Evolutionary conservation across 1,284 basidiomycete species (phyloP).

Genomic region (Lentinula novae-zelandiae): DNA sequence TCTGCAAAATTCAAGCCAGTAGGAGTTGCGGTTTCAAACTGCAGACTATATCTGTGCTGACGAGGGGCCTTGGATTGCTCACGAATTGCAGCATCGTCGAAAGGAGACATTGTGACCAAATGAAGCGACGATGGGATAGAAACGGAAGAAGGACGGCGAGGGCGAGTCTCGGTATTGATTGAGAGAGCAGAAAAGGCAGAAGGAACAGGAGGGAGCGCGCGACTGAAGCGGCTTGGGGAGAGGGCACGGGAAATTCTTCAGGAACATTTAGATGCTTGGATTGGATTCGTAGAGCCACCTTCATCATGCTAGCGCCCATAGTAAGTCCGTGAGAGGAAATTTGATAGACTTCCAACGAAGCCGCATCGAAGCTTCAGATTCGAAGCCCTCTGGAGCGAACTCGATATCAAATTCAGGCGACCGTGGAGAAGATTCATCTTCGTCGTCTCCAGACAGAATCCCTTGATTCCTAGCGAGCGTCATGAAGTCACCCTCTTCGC

Average conservation of each 20-base stretch:
- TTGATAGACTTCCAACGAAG: slow-evolving; percentile 2
- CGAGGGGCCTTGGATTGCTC: slow-evolving; percentile 19
- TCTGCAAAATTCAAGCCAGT: slow-evolving; percentile 29
- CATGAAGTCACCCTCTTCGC: slow-evolving; percentile 49
- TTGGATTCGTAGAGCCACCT: slow-evolving; percentile 21
- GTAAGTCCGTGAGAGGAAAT: no score
- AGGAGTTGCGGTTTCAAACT: slow-evolving; percentile 56
- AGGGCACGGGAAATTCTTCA: not conserved
- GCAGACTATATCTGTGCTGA: slow-evolving; percentile 45
- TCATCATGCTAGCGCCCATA: no score
- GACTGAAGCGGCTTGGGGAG: slow-evolving; percentile 1
- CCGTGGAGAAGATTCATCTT: not conserved
- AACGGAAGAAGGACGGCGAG: slow-evolving; percentile 4
- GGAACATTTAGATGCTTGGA: slow-evolving; percentile 5
- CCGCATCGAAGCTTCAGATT: not conserved
- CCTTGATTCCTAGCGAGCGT: slow-evolving; percentile 36
- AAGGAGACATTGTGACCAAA: not conserved
- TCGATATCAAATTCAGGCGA: not conserved
- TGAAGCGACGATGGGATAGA: not conserved
- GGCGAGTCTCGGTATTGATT: not conserved
- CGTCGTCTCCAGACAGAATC: not conserved
- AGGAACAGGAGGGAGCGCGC: not conserved
- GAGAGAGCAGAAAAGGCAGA: not conserved
- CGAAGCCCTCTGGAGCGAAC: not conserved
- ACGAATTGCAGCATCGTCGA: not conserved